These are phyloP conservation scores for Daphne laureola DNA, from an alignment of 441 rosid species.

Conservation along the genomic window DNA sequence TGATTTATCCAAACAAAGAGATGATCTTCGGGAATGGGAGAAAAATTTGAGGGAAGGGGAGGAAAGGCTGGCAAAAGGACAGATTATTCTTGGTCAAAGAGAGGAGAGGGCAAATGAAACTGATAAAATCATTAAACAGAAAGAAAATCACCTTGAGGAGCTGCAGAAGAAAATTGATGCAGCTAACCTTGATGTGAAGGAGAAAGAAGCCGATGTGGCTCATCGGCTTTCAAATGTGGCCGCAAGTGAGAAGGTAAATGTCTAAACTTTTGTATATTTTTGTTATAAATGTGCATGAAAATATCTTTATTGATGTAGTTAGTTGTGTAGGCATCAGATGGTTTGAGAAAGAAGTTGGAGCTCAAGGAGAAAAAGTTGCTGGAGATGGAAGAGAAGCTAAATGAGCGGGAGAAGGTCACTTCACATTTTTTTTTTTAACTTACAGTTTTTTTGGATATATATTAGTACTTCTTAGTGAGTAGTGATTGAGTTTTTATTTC, in stretches of 20 bases:
- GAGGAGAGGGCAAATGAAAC: constrained; percentile 82
- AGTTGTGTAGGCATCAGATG: constrained; percentile 35
- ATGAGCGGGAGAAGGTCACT: constrained; percentile 58
- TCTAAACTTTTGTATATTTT: too few species aligned
- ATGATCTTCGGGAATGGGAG: constrained; percentile 90
- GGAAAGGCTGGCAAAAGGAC: constrained; percentile 69
- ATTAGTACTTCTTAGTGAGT: too few species aligned
- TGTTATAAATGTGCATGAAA: too few species aligned
- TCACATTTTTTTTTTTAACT: constrained; percentile 1
- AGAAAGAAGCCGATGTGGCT: constrained; percentile 54
- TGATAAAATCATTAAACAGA: constrained; percentile 55
- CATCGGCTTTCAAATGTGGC: constrained; percentile 45
- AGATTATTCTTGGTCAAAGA: constrained; percentile 66
- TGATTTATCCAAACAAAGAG: constrained; percentile 70
- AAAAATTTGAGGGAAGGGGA: constrained; percentile 73
- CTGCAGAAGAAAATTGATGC: constrained; percentile 61
- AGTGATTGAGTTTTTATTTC: too few species aligned
- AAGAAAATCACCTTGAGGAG: constrained; percentile 74
- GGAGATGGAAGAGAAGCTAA: constrained; percentile 59
- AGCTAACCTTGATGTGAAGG: constrained; percentile 38
- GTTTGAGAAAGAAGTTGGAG: constrained; percentile 47
- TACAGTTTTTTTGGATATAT: background rate
- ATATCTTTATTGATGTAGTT: too few species aligned
- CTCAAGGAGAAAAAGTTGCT: constrained; percentile 49
- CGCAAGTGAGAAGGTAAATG: constrained; percentile 57